Conservation (phyloP, 192 early-diverging fungal species). For the Umbelopsis isabellina region DNA sequence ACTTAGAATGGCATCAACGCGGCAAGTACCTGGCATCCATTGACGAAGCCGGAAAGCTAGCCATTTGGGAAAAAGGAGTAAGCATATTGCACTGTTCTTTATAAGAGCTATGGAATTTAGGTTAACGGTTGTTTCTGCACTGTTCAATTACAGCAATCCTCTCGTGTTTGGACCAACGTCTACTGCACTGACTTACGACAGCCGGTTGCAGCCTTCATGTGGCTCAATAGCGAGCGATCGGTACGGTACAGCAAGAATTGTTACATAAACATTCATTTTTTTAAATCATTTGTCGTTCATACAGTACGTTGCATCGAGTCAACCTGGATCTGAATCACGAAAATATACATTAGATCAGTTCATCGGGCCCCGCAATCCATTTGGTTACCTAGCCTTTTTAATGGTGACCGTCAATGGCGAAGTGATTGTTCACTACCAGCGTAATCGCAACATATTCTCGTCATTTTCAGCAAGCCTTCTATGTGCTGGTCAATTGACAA, state of each 20-base stretch:
- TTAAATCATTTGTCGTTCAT: neutral
- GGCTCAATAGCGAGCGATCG: slow-evolving; percentile 37
- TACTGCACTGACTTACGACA: slow-evolving; percentile 29
- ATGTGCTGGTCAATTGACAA: slow-evolving; percentile 11
- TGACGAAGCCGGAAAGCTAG: slow-evolving; percentile 42
- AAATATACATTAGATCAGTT: slow-evolving; percentile 17
- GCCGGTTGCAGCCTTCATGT: slow-evolving; percentile 35
- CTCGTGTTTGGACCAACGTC: neutral
- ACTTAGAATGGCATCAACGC: slow-evolving; percentile 42
- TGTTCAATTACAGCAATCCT: neutral
- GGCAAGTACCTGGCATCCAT: slow-evolving; percentile 33
- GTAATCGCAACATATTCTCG: slow-evolving; percentile 34
- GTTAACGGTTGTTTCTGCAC: neutral
- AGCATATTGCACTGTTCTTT: neutral
- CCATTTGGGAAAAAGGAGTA: slow-evolving; percentile 40
- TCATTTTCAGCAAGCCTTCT: slow-evolving; percentile 34
- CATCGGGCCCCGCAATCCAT: slow-evolving; percentile 39
- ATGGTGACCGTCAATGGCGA: slow-evolving; percentile 40
- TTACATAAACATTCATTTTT: neutral
- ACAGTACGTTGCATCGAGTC: slow-evolving; percentile 18
- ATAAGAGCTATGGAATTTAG: neutral
- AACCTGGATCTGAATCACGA: neutral
- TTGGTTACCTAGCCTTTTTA: slow-evolving; percentile 37
- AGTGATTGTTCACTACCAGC: slow-evolving; percentile 42
- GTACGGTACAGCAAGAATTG: slow-evolving; percentile 8